Conservation (phyloP, 805 yeast genomes). For the Ogataea trehalophila region DNA sequence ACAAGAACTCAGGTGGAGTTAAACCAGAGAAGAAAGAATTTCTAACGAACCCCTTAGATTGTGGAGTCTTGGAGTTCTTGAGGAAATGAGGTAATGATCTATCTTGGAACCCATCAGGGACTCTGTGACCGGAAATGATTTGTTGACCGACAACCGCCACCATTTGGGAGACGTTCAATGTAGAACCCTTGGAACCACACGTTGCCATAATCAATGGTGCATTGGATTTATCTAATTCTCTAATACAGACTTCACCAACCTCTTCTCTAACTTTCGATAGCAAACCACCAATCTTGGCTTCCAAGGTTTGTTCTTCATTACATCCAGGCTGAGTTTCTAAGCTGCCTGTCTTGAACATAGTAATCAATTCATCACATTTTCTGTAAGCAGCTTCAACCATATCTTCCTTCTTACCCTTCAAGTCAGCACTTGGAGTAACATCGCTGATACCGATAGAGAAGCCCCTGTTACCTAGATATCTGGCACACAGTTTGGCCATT, state of each 20-base stretch:
- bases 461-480: constrained; percentile 91
- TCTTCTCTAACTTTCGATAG: constrained; percentile 97
- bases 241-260: constrained; percentile 96
- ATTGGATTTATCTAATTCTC: constrained; percentile 80
- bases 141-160: constrained; percentile 99
- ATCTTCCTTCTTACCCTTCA: constrained; percentile 73
- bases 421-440: constrained; percentile 85
- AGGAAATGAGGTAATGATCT: constrained; percentile 96
- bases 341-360: constrained; percentile 71
- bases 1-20: constrained; percentile 93
- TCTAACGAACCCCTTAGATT: constrained; percentile 95
- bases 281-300: constrained; percentile 94
- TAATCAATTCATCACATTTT: constrained; percentile 88
- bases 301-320: constrained; percentile 96
- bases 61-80: constrained; percentile 94
- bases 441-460: constrained; percentile 96
- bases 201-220: constrained; percentile 99
- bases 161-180: constrained; percentile 97
- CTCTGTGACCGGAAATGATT: constrained; percentile 97
- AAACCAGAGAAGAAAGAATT: constrained; percentile 93
- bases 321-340: constrained; percentile 99
- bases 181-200: constrained; percentile 98
- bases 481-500: constrained; percentile 98
- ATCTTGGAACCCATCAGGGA: constrained; percentile 99
- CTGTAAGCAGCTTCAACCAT: constrained; percentile 88